A percentile compares a stretch with the other conserved stretches of the same genome.
Conservation (phyloP, 805 yeast genomes). For the Wickerhamomyces ciferrii region DNA sequence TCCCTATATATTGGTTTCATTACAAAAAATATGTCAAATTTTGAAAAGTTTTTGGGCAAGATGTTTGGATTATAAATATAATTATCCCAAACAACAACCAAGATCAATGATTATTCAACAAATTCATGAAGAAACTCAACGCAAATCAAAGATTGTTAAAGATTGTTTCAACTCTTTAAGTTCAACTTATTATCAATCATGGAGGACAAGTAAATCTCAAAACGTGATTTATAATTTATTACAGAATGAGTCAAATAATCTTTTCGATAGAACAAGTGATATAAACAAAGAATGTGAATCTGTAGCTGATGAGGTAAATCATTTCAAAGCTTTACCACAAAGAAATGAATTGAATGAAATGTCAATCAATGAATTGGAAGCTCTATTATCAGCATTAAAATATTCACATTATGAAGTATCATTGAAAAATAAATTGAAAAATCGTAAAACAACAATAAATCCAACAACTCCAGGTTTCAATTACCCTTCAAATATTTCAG, state of each 20-base stretch:
- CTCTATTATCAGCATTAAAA: not conserved
- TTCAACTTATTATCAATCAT: conserved; percentile 55
- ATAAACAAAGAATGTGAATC: conserved; percentile 13
- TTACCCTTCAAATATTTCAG: too few species aligned
- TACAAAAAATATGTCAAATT: conserved; percentile 18
- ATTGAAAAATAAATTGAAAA: not conserved
- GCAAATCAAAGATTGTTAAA: conserved; percentile 25
- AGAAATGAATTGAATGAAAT: conserved; percentile 17
- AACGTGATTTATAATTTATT: conserved; percentile 33
- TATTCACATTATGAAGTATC: not conserved
- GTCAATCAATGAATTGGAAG: conserved; percentile 3
- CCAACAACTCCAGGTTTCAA: too few species aligned
- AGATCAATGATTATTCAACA: conserved; percentile 7
- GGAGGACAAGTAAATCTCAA: conserved; percentile 55
- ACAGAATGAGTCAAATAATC: conserved; percentile 22
- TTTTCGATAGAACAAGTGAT: conserved; percentile 19
- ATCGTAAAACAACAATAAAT: not conserved
- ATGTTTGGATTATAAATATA: conserved; percentile 22
- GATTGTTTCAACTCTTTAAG: conserved; percentile 38
- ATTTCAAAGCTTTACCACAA: conserved; percentile 18
- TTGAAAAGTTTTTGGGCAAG: conserved; percentile 19
- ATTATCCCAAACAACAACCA: conserved; percentile 8
- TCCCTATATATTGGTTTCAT: conserved; percentile 12
- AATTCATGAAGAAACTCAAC: conserved; percentile 17
- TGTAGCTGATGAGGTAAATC: conserved; percentile 8